Evolutionary conservation across 2,329 filamentous ascomycete genomes (phyloP), one percentile per base, ranked within the genome.

Genomic region (Calonectria pseudoreteaudii): DNA sequence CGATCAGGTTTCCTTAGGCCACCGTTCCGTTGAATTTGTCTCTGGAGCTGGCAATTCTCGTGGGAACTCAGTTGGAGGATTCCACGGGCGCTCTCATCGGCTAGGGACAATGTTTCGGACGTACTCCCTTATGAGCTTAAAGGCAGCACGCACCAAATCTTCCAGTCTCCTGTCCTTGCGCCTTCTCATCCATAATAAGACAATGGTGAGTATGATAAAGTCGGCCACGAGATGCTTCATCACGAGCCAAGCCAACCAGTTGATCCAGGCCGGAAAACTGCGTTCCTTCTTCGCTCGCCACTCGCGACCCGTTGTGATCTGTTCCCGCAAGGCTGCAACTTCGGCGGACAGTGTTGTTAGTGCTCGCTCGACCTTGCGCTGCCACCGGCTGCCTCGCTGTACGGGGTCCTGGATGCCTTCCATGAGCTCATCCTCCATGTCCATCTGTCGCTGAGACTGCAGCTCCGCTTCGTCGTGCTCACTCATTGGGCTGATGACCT

Each of bases 321-420:
- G 96, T 85, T 99, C 97, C 44, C 97, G 91, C 75, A 98, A 86
- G 0, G 97, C 97, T 1, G 97, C 96, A 38, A 99, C 92, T 85
- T 99, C 97, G 20, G 95, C 94, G 7, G 96, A 98, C 86, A 98
- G 92, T 79, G 95, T 94, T 70, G 96, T 94, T 71, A 98, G 89
- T 28, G 95, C 94, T 53, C 93, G 91, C 86, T 98, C 96, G 75
- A 98, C 93, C 79, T 94, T 93, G 73, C 91, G 92, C 66, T 94
- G 93, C 95, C 95, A 98, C 80, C 91, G 92, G 74, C 87, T 87
- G 23, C 85, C 86, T 47, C 84, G 85, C 14, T 72, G 78, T 23
- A 76, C 73, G 7, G 73, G 71, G 31, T 70, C 66, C 41, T 75
- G 76, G 26, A 84, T 84, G 7, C 84, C 85, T 9, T 87, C 86